phyloP scores from a whole-genome alignment of 192 early-diverging fungal species.

The Gonapodya prolifera region DNA sequence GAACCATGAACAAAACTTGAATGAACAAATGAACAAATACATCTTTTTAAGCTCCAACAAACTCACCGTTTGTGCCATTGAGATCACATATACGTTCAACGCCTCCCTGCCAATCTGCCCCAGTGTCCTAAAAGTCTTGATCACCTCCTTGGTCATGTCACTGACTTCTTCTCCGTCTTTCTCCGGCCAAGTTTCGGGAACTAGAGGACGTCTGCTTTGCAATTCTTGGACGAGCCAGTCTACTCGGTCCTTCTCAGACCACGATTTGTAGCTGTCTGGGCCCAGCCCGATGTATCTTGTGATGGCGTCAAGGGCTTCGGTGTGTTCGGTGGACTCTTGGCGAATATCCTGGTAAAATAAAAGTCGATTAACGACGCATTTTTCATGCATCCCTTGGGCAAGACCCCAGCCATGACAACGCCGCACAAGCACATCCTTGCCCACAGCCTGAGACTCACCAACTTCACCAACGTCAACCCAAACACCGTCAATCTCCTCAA shows the following conservation, averaged over 20 bases:
- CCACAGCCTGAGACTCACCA: not conserved
- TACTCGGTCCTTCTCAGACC: slow-evolving; percentile 14
- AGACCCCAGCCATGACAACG: no score
- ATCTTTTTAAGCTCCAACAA: not conserved
- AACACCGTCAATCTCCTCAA: slow-evolving; percentile 15
- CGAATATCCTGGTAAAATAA: slow-evolving; percentile 13
- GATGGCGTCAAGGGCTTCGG: slow-evolving; percentile 18
- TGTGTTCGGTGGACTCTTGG: slow-evolving; percentile 19
- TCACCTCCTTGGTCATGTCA: slow-evolving; percentile 17
- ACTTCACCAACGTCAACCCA: slow-evolving; percentile 19
- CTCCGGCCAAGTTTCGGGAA: slow-evolving; percentile 17
- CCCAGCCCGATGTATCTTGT: slow-evolving; percentile 16
- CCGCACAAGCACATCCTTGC: not conserved
- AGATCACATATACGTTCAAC: slow-evolving; percentile 19
- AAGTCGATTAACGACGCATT: no score
- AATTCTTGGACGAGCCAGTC: slow-evolving; percentile 12
- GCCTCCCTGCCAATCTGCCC: slow-evolving; percentile 15
- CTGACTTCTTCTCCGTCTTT: not conserved
- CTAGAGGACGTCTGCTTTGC: slow-evolving; percentile 13
- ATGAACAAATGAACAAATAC: not conserved
- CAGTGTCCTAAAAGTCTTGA: slow-evolving; percentile 18
- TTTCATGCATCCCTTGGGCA: no score
- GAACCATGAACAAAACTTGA: not conserved
- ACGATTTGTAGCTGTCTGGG: slow-evolving; percentile 11
- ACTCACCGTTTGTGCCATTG: slow-evolving; percentile 14